Evolutionary conservation across 2,329 filamentous ascomycete genomes (phyloP).

Genomic region (Xylaria sp.): DNA sequence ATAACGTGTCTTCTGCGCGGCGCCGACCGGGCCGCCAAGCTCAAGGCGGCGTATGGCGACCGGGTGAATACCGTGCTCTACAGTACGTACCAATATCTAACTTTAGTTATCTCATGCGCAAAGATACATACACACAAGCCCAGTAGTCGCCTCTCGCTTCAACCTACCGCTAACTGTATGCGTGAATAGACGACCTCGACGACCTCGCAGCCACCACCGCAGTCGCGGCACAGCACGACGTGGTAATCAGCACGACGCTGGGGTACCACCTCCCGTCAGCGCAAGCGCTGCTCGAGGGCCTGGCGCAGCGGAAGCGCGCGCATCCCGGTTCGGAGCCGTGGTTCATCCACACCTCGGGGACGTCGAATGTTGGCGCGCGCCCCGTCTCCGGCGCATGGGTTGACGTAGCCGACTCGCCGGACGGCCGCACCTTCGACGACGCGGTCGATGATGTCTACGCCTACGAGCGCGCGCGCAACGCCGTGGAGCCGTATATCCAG

Average conservation of each 20-base stretch:
- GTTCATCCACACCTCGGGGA: constrained; percentile 58
- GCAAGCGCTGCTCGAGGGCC: constrained; percentile 56
- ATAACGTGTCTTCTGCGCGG: constrained; percentile 44
- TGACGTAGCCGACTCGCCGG: constrained; percentile 21
- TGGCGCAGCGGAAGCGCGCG: constrained; percentile 51
- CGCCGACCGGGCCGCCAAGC: constrained; percentile 38
- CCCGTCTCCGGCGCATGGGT: constrained; percentile 50
- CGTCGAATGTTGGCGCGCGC: constrained; percentile 57
- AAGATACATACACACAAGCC: not conserved
- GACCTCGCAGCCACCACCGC: constrained; percentile 40
- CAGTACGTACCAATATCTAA: constrained; percentile 7
- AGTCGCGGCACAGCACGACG: constrained; percentile 39
- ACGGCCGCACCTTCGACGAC: constrained; percentile 53
- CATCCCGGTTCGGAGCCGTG: constrained; percentile 51
- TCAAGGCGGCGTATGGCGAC: constrained; percentile 38
- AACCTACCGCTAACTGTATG: constrained; percentile 11
- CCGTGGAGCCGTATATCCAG: constrained; percentile 53
- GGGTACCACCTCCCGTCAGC: constrained; percentile 54
- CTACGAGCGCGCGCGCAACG: constrained; percentile 54
- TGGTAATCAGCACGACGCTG: constrained; percentile 58
- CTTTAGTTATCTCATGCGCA: not conserved
- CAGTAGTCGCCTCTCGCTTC: too few species aligned
- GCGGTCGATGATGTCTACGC: constrained; percentile 56
- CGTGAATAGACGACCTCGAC: constrained; percentile 40
- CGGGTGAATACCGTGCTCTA: constrained; percentile 42